Percentiles rank a stretch among this genome's conserved stretches.
These are phyloP conservation scores for Leccinum solheimii DNA, from an alignment of 1,284 basidiomycete genomes.

Conservation along the genomic window DNA sequence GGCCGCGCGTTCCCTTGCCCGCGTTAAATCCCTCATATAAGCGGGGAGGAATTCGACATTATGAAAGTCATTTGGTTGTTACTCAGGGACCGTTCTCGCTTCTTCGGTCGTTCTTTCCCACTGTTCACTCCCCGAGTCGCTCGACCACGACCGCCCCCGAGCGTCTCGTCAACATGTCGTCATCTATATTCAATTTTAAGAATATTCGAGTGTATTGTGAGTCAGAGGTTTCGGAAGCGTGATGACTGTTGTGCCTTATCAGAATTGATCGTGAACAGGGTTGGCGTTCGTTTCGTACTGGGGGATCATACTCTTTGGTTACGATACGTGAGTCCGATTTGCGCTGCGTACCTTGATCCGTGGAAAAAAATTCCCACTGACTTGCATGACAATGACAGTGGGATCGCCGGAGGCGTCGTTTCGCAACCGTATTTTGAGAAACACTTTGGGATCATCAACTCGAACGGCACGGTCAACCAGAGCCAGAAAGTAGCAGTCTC, in stretches of 20 bases:
- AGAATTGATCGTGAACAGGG: slow-evolving; percentile 40
- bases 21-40: background rate
- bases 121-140: background rate
- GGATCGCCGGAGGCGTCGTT: slow-evolving; percentile 68
- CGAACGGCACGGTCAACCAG: slow-evolving; percentile 39
- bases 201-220: slow-evolving; percentile 63
- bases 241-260: background rate
- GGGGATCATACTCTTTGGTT: slow-evolving; percentile 80
- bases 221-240: slow-evolving; percentile 18
- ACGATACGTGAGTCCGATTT: slow-evolving; percentile 58
- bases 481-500: slow-evolving; percentile 49
- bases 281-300: slow-evolving; percentile 73
- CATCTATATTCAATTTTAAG: slow-evolving; percentile 37
- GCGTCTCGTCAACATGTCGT: slow-evolving; percentile 8
- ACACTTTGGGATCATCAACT: slow-evolving; percentile 57
- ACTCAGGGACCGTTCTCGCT: background rate
- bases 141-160: background rate
- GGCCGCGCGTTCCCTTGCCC: background rate
- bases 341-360: background rate
- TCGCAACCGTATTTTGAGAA: slow-evolving; percentile 58
- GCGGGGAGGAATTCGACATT: background rate
- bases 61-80: background rate
- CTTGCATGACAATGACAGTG: slow-evolving; percentile 33
- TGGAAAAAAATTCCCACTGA: slow-evolving; percentile 3
- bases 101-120: background rate